Evolutionary conservation across 2,329 filamentous ascomycete genomes (phyloP).

Genomic region (Aureobasidium sp.): DNA sequence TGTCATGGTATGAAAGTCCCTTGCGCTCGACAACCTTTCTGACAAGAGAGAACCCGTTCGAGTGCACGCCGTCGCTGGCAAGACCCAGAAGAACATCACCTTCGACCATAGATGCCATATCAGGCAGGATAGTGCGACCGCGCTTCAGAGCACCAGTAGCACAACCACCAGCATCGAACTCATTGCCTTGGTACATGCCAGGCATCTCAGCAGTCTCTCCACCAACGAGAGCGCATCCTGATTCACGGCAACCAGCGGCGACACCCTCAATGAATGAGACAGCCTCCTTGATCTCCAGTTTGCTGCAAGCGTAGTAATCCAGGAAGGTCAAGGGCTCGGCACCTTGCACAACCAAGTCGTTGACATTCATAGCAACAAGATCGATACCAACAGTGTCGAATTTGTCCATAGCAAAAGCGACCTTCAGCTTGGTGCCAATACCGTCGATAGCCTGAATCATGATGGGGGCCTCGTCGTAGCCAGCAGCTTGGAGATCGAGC

Average conservation of each 20-base stretch:
- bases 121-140: slow-evolving; percentile 60
- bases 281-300: slow-evolving; percentile 67
- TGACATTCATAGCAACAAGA: slow-evolving; percentile 97
- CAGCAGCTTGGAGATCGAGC: slow-evolving; percentile 66
- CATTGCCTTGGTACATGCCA: slow-evolving; percentile 77
- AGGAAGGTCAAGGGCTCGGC: slow-evolving; percentile 93
- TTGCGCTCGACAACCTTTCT: slow-evolving; percentile 75
- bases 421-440: slow-evolving; percentile 93
- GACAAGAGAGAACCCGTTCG: slow-evolving; percentile 95
- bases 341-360: slow-evolving; percentile 92
- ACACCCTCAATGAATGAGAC: slow-evolving; percentile 87
- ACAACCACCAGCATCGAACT: slow-evolving; percentile 88
- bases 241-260: slow-evolving; percentile 73
- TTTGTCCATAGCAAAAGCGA: slow-evolving; percentile 80
- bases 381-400: slow-evolving; percentile 95
- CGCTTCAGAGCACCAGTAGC: slow-evolving; percentile 74
- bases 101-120: slow-evolving; percentile 62
- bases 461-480: slow-evolving; percentile 65
- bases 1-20: slow-evolving; percentile 60
- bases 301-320: slow-evolving; percentile 94
- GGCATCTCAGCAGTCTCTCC: slow-evolving; percentile 99
- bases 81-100: slow-evolving; percentile 84
- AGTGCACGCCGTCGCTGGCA: slow-evolving; percentile 79
- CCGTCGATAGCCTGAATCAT: slow-evolving; percentile 94
- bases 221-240: slow-evolving; percentile 85